Evolutionary conservation across 331 rosid genomes (phyloP), one percentile per base, ranked within the genome.

Genomic region (Cydonia oblonga): DNA sequence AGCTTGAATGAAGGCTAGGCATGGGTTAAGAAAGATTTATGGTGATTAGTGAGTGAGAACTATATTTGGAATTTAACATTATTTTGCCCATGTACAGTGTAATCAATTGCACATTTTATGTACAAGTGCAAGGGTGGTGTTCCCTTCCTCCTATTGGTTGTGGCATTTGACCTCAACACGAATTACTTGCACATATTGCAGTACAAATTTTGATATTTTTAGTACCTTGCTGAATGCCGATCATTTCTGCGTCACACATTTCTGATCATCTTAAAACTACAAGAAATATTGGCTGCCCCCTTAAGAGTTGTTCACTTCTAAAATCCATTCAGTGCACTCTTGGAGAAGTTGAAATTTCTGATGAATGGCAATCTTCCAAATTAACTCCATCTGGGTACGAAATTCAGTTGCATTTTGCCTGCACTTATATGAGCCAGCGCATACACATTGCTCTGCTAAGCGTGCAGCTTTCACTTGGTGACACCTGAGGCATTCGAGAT

Each of bases 401-500:
- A 85, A 91, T 32, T 89, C 88, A 4, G 20, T 8, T 3, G 38
- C 69, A 7, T 83, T 87, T 84, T 93, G 97, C 84, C 86, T 88
- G 85, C 97, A 89, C 79, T 74, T 82, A 76, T 81, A 93, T 25
- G 97, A 71, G 76, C 96, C 98, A 0, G 90, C 96, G 63, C 98
- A 91, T 6, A 78, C 83, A 71, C 98, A 91, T 57, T 85, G 96
- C 77, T 91, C 96, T 0, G 96, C 85, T 66, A 93, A 79, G 82
- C 91, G 97, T 68, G 97, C 89, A 57, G 91, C 97, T 83, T 93
- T 93, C 66, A 86, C 90, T 86, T 91, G 91, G 57, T 78, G 58
- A 83, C 80, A 86, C 77, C 88, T 78, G 76, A 79, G 75, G 78
- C 90, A 86, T 58, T 76, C 81, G 68, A 86, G 70, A 72, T 86